These are phyloP conservation scores for Aurantiochytrium sp. DNA, from an alignment of 108 stramenopile species.

Conservation along the genomic window DNA sequence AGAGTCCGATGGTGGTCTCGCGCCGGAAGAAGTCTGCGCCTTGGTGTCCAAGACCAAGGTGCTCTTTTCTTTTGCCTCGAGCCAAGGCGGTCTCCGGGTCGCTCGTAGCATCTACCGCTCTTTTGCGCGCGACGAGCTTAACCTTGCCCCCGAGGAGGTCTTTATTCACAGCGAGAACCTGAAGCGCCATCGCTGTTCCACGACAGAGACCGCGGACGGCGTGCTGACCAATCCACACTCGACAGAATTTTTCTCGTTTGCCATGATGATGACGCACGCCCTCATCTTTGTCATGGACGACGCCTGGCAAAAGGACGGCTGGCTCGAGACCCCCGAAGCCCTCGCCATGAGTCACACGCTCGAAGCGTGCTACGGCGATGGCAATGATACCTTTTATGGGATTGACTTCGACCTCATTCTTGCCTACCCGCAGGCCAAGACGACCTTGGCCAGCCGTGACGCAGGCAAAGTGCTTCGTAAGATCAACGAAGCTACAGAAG, in stretches of 20 bases:
- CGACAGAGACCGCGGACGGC: background rate
- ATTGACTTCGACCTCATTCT: background rate
- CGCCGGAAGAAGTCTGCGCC: background rate
- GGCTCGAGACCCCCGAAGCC: background rate
- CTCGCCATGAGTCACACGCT: background rate
- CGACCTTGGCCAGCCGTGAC: background rate
- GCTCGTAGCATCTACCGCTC: background rate
- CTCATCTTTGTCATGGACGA: background rate
- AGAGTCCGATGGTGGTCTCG: too few relatives aligned
- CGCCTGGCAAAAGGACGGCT: background rate
- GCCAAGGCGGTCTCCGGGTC: background rate
- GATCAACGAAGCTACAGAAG: background rate
- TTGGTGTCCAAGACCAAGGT: background rate
- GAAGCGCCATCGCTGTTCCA: background rate
- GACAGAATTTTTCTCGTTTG: background rate
- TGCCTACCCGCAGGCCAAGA: background rate
- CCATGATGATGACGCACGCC: background rate
- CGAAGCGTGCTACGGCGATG: background rate
- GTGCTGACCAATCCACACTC: background rate
- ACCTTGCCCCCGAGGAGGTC: background rate
- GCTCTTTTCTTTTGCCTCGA: background rate
- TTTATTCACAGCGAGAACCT: background rate
- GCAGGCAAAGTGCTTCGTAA: background rate
- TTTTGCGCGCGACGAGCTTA: background rate
- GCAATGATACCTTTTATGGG: background rate